These are phyloP conservation scores for Fomitopsis palustris DNA, from an alignment of 1,284 basidiomycete genomes.

Conservation along the genomic window DNA sequence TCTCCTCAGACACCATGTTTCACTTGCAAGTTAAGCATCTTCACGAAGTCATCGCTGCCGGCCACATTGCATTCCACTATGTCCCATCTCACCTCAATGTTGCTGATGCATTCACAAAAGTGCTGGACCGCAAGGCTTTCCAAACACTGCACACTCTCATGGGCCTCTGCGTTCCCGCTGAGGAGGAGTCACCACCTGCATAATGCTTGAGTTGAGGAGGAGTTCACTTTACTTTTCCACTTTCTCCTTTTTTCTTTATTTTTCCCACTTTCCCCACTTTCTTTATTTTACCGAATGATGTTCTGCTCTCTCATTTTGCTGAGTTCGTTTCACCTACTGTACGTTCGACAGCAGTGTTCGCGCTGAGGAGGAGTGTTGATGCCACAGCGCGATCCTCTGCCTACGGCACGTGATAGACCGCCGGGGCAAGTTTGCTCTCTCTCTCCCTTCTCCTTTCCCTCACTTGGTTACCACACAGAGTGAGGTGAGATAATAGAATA, in stretches of 20 bases:
- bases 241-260: neutral
- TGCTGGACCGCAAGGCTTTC: constrained; percentile 10
- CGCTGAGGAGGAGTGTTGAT: constrained; percentile 9
- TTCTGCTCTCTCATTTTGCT: neutral
- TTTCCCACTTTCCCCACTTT: neutral
- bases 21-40: constrained; percentile 19
- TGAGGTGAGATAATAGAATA: too few species aligned
- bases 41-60: constrained; percentile 8
- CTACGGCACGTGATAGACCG: neutral
- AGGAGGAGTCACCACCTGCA: constrained; percentile 14
- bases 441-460: neutral
- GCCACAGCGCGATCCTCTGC: neutral
- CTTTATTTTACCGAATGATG: neutral
- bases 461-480: constrained; percentile 7
- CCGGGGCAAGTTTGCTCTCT: neutral
- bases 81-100: constrained; percentile 8
- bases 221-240: constrained; percentile 1
- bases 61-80: constrained; percentile 1
- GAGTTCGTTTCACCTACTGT: neutral
- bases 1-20: constrained; percentile 8
- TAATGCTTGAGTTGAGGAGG: constrained; percentile 5
- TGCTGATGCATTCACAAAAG: constrained; percentile 17
- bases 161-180: constrained; percentile 8
- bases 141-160: neutral
- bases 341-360: too few species aligned